phyloP scores from a whole-genome alignment of 2,329 filamentous ascomycete species.

The Fusarium beomiforme region DNA sequence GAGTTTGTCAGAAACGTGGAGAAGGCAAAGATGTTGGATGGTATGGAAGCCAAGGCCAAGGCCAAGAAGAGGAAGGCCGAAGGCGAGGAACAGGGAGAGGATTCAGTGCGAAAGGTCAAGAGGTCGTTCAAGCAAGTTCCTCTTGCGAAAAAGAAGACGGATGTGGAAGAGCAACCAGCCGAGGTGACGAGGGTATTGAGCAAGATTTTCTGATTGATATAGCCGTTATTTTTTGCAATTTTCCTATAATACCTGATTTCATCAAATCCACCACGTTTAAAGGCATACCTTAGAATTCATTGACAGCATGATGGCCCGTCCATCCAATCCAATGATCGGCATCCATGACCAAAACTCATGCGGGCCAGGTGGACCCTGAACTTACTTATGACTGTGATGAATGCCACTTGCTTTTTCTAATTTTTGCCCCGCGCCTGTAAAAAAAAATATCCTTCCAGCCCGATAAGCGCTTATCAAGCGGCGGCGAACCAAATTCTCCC shows the following conservation, averaged over 20 bases:
- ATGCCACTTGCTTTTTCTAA: conserved; percentile 3
- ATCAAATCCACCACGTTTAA: conserved; percentile 5
- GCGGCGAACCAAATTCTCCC: conserved; percentile 51
- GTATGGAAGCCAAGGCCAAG: conserved; percentile 70
- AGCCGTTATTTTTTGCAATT: conserved; percentile 8
- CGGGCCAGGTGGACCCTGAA: conserved; percentile 30
- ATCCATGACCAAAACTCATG: conserved; percentile 12
- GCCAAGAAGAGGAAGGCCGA: conserved; percentile 52
- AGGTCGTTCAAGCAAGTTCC: conserved; percentile 74
- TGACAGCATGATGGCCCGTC: not conserved
- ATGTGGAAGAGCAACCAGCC: conserved; percentile 60
- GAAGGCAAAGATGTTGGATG: conserved; percentile 80
- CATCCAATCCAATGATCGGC: conserved; percentile 18
- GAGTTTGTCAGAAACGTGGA: conserved; percentile 83
- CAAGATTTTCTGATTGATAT: conserved; percentile 66
- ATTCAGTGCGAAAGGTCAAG: conserved; percentile 34
- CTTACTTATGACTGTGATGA: conserved; percentile 26
- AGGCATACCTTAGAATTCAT: conserved; percentile 12
- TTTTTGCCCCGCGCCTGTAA: conserved; percentile 39
- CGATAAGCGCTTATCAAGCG: conserved; percentile 53
- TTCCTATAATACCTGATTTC: conserved; percentile 18
- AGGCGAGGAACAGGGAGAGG: conserved; percentile 35
- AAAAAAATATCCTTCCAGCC: conserved; percentile 37
- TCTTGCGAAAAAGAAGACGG: conserved; percentile 61
- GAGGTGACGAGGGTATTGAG: conserved; percentile 69